Base-by-base conservation (phyloP, 306 rosid genomes). In the Inga oerstediana region DNA sequence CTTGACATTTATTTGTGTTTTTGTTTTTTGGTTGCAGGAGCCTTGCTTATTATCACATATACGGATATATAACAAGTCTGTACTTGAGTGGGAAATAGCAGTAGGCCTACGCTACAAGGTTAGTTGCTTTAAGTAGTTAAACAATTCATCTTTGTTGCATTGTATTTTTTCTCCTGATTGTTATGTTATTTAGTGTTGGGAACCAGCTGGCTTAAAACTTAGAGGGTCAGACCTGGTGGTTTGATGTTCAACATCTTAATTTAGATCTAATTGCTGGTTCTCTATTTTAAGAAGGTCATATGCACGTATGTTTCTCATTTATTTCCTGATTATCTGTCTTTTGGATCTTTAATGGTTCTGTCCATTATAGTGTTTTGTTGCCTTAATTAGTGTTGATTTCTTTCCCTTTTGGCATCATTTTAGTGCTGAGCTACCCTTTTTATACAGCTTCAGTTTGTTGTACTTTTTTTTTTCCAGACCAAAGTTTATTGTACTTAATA, bases 101-200 rank as follows among this genome's bases (percentile, higher is more conserved):
- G 95, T 88, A 80, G 98, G 98, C 73, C 90, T 95, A 76, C 97
- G 98, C 16, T 95, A 89, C 91, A 95, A 95, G 98, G 98, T 95
- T 84, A 72, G 81, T 78, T 77, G 59, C 61, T 80, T 34, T 37
- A 74, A 76, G 59, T 80, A 79, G 74, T 76, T 67, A 19, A 66
- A 15, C 78, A 58, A 56, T 76, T 74, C 34, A 79, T 46, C 35
- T 51, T 54, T 56, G 34, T 10, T 68, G 52, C 66, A 9, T 59
- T 52, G 7, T 64, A 64, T 51, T 58, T 54, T 39, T 41, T 20
- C 22, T 49, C 46, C 37, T 58, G 52, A 37, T 16, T 19, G 49
- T 51, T 22, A 35, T 75, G 44, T 78, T 68, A 43, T 80, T 48
- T n/a, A 39, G 73, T 45, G 65, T 39, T 35, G 27, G 61, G 54